These are phyloP conservation scores for Hapsidospora chrysogenum DNA, from an alignment of 495 filamentous ascomycete species.

Conservation along the genomic window DNA sequence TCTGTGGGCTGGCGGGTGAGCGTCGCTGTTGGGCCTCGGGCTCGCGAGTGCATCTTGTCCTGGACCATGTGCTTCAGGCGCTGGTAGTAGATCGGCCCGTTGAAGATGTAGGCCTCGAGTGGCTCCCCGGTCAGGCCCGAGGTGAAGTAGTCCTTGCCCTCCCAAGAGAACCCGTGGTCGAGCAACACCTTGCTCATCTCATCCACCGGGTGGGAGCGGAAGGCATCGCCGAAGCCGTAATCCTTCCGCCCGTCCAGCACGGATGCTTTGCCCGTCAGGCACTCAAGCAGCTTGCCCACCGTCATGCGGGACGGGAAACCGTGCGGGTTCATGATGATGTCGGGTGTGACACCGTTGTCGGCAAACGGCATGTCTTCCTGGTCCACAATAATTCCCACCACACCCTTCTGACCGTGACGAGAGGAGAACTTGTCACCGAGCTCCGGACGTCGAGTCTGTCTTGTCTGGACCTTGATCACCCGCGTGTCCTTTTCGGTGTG, in stretches of 20 bases:
- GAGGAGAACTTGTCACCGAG: conserved; percentile 98
- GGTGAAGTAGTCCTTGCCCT: conserved; percentile 91
- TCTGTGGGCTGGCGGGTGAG: conserved; percentile 94
- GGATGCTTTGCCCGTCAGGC: conserved; percentile 86
- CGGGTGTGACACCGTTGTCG: conserved; percentile 74
- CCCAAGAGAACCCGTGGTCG: conserved; percentile 81
- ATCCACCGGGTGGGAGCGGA: conserved; percentile 81
- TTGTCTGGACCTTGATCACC: conserved; percentile 78
- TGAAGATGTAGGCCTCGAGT: conserved; percentile 92
- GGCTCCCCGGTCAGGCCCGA: conserved; percentile 89
- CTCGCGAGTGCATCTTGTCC: conserved; percentile 97
- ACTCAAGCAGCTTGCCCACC: conserved; percentile 93
- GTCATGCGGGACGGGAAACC: conserved; percentile 99
- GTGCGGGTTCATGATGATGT: conserved; percentile 99
- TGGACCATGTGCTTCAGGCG: conserved; percentile 99
- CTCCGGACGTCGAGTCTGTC: conserved; percentile 86
- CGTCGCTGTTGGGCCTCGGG: conserved; percentile 75
- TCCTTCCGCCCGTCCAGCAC: conserved; percentile 65
- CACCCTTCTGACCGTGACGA: conserved; percentile 97
- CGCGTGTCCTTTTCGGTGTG: conserved; percentile 65
- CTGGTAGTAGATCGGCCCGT: conserved; percentile 98
- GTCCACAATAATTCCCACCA: conserved; percentile 86
- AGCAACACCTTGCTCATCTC: conserved; percentile 76
- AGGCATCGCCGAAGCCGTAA: conserved; percentile 75
- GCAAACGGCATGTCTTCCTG: conserved; percentile 97